Conservation (phyloP, 2,329 filamentous ascomycete species). For the Penicillium aurantiogriseum region DNA sequence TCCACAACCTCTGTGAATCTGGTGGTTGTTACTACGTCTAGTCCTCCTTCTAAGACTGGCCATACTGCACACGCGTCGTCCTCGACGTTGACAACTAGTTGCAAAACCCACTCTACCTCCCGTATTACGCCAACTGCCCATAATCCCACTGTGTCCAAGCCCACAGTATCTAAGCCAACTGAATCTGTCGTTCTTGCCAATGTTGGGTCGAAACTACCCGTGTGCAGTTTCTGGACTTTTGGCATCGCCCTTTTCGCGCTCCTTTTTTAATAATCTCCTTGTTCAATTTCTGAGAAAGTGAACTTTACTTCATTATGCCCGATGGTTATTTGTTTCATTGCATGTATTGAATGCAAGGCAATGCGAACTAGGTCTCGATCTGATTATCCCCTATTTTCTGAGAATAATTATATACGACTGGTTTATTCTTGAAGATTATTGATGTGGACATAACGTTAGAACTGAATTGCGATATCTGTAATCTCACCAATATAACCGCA, state of each 20-base stretch:
- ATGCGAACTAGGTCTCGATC: neutral
- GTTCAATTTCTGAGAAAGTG: neutral
- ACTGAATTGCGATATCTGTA: neutral
- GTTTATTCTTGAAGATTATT: neutral
- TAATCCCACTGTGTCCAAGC: neutral
- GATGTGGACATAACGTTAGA: neutral
- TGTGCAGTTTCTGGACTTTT: neutral
- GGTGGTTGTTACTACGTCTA: conserved; percentile 7
- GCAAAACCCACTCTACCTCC: neutral
- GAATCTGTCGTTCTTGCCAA: neutral
- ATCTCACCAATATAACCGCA: neutral
- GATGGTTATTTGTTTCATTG: neutral
- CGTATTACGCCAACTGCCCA: neutral
- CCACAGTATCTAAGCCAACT: neutral
- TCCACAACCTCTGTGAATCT: conserved; percentile 25
- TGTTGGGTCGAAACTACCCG: neutral
- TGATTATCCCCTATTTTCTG: neutral
- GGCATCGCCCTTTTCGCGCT: neutral
- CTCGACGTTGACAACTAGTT: neutral
- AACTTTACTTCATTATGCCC: neutral
- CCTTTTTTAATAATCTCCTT: neutral
- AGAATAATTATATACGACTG: neutral
- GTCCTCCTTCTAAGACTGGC: neutral
- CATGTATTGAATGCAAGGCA: neutral
- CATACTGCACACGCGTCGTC: neutral